These are phyloP conservation scores for Kodamaea hsintzibuensis DNA, from an alignment of 805 yeast species.

Conservation along the genomic window DNA sequence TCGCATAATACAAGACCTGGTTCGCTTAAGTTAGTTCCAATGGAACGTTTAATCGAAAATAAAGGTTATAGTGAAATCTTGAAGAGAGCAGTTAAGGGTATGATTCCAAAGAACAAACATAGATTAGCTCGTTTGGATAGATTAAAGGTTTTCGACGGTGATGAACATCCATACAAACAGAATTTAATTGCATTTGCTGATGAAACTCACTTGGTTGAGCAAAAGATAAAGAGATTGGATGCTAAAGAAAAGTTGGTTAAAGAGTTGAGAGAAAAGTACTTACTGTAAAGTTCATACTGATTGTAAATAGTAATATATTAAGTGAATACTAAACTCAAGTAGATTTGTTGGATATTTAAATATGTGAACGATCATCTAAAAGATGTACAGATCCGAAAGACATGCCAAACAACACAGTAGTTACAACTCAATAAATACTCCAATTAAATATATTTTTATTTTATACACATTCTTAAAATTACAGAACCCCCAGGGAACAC, in stretches of 20 bases:
- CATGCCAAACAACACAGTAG: too few species aligned
- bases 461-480: constrained; percentile 4
- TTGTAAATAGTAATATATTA: constrained; percentile 6
- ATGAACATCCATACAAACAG: constrained; percentile 80
- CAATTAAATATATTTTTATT: constrained; percentile 5
- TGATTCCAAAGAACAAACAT: constrained; percentile 91
- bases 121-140: constrained; percentile 80
- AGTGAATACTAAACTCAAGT: too few species aligned
- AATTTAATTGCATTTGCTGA: constrained; percentile 86
- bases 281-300: constrained; percentile 19
- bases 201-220: constrained; percentile 56
- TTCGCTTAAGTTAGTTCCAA: constrained; percentile 75
- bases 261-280: constrained; percentile 38
- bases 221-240: constrained; percentile 42
- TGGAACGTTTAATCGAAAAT: constrained; percentile 72
- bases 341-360: too few species aligned
- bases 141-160: constrained; percentile 83
- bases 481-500: constrained; percentile 20
- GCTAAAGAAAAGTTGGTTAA: constrained; percentile 30
- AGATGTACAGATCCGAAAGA: too few species aligned
- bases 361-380: too few species aligned
- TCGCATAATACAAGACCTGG: constrained; percentile 91
- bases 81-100: constrained; percentile 86
- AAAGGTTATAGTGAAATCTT: constrained; percentile 88
- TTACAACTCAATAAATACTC: neutral